These are phyloP conservation scores for Trichoderma harzianum DNA, from an alignment of 2,329 filamentous ascomycete species.

Conservation along the genomic window DNA sequence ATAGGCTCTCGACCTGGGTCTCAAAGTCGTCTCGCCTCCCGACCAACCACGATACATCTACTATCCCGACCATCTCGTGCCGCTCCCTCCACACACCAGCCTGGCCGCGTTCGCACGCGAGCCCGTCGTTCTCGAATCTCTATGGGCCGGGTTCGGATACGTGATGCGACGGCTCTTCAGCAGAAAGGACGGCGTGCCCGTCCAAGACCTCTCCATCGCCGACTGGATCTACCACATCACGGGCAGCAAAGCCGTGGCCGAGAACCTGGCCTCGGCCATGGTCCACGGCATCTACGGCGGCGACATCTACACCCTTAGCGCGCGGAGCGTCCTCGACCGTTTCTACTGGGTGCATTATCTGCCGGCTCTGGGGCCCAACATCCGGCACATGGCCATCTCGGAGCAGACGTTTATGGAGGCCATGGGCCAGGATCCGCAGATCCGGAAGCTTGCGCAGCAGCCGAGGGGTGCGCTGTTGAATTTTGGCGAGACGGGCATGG, in stretches of 20 bases:
- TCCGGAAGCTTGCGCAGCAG: conserved; percentile 31
- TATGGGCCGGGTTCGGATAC: conserved; percentile 29
- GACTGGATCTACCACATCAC: conserved; percentile 35
- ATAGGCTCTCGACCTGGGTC: conserved; percentile 36
- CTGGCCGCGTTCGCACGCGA: conserved; percentile 30
- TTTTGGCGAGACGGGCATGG: conserved; percentile 55
- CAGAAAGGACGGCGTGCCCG: conserved; percentile 21
- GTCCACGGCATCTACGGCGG: conserved; percentile 92
- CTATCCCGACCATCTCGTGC: conserved; percentile 69
- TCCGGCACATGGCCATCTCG: conserved; percentile 39
- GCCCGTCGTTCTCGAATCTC: conserved; percentile 33
- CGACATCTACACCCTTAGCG: conserved; percentile 77
- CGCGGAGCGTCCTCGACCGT: conserved; percentile 51
- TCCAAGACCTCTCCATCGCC: conserved; percentile 34
- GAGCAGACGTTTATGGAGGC: conserved; percentile 31
- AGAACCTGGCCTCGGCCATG: conserved; percentile 73
- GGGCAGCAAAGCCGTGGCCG: conserved; percentile 43
- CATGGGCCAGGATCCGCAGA: conserved; percentile 29
- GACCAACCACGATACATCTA: conserved; percentile 67
- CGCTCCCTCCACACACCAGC: conserved; percentile 30
- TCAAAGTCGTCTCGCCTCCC: conserved; percentile 49
- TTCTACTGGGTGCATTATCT: conserved; percentile 33
- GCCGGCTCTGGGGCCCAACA: conserved; percentile 32
- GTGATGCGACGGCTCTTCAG: conserved; percentile 24
- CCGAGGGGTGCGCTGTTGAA: conserved; percentile 34